Conservation (phyloP, 176 grass and related monocot species). For the Secale cereale region DNA sequence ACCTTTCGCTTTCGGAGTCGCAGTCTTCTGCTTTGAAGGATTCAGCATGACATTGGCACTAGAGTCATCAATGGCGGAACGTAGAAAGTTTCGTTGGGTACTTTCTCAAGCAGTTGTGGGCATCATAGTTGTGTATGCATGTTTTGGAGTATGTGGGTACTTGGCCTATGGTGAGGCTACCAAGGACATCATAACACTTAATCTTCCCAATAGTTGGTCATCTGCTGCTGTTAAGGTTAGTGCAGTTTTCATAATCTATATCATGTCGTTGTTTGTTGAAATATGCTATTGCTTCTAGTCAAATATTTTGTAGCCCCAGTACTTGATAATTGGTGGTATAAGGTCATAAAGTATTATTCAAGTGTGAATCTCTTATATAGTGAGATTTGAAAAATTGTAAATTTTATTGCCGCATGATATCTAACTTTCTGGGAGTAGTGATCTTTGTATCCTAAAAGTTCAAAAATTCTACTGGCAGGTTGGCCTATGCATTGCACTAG, state of each 20-base stretch:
- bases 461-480: constrained; percentile 42
- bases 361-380: not conserved
- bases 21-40: constrained; percentile 92
- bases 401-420: not conserved
- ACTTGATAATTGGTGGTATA: not conserved
- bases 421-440: not conserved
- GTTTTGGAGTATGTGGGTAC: constrained; percentile 84
- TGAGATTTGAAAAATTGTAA: not conserved
- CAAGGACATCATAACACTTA: constrained; percentile 92
- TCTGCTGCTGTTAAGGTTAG: constrained; percentile 78
- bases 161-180: constrained; percentile 82
- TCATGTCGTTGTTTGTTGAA: constrained; percentile 2
- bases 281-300: not conserved
- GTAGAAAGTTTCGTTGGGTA: constrained; percentile 66
- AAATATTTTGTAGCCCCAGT: not conserved
- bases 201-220: constrained; percentile 78
- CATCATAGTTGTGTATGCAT: constrained; percentile 59
- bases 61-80: constrained; percentile 85
- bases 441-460: not conserved
- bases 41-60: constrained; percentile 90
- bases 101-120: constrained; percentile 72
- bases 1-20: constrained; percentile 63
- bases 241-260: constrained; percentile 6
- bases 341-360: not conserved
- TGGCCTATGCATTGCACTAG: constrained; percentile 75